phyloP scores from a whole-genome alignment of 1,139 yeast species.

The Casaregolazyma lundiana region DNA sequence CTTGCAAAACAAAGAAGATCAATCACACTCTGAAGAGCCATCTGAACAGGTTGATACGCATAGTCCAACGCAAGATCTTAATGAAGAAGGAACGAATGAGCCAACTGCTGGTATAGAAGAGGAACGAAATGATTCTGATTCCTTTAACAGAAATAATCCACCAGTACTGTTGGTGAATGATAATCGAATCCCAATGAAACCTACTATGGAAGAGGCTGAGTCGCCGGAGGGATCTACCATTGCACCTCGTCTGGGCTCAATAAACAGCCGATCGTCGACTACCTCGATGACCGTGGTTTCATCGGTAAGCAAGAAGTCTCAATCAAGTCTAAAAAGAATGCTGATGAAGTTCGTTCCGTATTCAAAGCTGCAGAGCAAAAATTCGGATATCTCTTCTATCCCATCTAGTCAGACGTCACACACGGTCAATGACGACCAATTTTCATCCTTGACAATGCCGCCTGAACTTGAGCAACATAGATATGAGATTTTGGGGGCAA shows the following conservation, averaged over 20 bases:
- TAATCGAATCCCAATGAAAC: not conserved
- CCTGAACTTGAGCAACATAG: not conserved
- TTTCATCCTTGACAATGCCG: not conserved
- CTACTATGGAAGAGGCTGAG: not conserved
- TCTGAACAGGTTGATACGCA: not conserved
- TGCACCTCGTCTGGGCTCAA: not conserved
- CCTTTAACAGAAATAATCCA: not conserved
- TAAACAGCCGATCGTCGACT: constrained; percentile 3
- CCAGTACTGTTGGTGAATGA: not conserved
- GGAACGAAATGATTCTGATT: too few relatives aligned
- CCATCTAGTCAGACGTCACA: not conserved
- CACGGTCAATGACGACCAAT: not conserved
- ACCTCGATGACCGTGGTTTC: constrained; percentile 10
- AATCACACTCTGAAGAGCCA: not conserved
- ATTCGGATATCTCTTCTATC: not conserved
- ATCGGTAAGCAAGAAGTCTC: constrained; percentile 10
- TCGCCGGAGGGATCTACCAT: not conserved
- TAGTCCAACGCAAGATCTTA: too few relatives aligned
- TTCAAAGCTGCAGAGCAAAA: not conserved
- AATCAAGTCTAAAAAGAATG: constrained; percentile 15
- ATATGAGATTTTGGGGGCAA: not conserved
- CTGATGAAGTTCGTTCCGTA: constrained; percentile 17
- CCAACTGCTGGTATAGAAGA: too few relatives aligned
- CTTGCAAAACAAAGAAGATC: not conserved
- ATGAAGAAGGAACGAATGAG: too few relatives aligned